phyloP scores from a whole-genome alignment of 441 rosid species.

The Aquilaria agallochum region DNA sequence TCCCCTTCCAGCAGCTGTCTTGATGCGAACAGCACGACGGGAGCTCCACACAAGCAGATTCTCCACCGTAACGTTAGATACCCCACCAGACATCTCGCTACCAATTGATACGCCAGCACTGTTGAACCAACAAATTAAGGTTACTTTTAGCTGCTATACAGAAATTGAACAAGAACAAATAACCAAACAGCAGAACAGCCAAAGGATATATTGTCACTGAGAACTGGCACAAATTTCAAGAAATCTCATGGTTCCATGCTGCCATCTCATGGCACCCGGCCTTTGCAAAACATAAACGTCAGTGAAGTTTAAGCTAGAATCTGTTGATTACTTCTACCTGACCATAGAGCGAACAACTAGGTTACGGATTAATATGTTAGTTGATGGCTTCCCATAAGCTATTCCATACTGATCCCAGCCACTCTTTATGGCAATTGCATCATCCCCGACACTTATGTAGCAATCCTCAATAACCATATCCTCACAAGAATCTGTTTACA shows the following conservation, averaged over 20 bases:
- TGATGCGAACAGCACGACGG: conserved; percentile 85
- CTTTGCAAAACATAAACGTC: neutral
- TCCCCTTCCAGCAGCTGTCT: conserved; percentile 95
- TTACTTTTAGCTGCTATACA: neutral
- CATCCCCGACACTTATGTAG: conserved; percentile 97
- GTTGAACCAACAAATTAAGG: conserved; percentile 23
- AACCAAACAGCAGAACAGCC: neutral
- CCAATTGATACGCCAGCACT: conserved; percentile 95
- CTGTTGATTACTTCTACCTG: conserved; percentile 46
- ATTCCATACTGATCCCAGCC: conserved; percentile 99
- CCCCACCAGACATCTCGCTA: conserved; percentile 98
- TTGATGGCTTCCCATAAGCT: conserved; percentile 77
- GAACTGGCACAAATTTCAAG: no score
- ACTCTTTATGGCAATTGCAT: conserved; percentile 93
- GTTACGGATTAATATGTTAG: conserved; percentile 77
- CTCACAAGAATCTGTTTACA: conserved; percentile 80
- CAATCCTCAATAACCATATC: conserved; percentile 95
- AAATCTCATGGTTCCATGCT: conserved; percentile 2
- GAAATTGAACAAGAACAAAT: conserved; percentile 12
- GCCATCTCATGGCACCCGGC: neutral
- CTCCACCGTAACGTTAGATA: conserved; percentile 79
- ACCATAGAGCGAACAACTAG: conserved; percentile 87
- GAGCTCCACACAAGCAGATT: conserved; percentile 84
- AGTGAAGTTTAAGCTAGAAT: neutral
- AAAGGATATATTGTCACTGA: no score